Base-by-base conservation (phyloP, 495 filamentous ascomycete species). In the Acidomyces sp. region DNA sequence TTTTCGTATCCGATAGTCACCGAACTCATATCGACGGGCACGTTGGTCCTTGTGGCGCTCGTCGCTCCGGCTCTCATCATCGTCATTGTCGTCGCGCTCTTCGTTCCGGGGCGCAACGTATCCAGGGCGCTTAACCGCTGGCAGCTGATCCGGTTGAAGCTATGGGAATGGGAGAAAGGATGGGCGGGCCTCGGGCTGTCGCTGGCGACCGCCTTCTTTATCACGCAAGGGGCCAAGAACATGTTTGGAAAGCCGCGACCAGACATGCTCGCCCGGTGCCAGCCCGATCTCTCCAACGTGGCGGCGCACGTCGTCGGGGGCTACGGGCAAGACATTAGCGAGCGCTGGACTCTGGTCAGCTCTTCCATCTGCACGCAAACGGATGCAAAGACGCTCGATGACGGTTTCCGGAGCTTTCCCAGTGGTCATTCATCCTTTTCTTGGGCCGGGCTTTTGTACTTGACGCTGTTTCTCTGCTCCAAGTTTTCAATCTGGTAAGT, bases 391-490 rank as follows among this genome's bases (percentile, higher is more conserved):
- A 49, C 70, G 27, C 53, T 68, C 2, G 48, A 65, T 0, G 75
- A 80, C 58, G 78, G 75, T 1, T 83, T 83, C 49, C 49, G 69
- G 4, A 75, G 70, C 43, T 83, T 79, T 46, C 78, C 78, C 0
- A 77, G 71, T 54, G 78, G 78, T 0, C 78, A 83, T 60, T 58
- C 76, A n/a, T 77, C 75, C 20, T 68, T 72, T 40, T 66, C 74
- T 4, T 81, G 74, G 50, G 68, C 75, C 0, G 78, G 77, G 1
- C 51, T 82, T 41, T 62, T 64, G 2, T 82, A 82, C 52, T 57
- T 79, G 19, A 64, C 72, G 0, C 65, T 83, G 16, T 82, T 63
- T 41, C 61, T 82, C 7, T 69, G 62, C 41, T 39, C 77, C 18
- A 80, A 80, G 54, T 74, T 80, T 55, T 61, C 70, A 11, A 65